These are phyloP conservation scores for Castanea mollissima DNA, from an alignment of 306 rosid genomes.

Conservation along the genomic window DNA sequence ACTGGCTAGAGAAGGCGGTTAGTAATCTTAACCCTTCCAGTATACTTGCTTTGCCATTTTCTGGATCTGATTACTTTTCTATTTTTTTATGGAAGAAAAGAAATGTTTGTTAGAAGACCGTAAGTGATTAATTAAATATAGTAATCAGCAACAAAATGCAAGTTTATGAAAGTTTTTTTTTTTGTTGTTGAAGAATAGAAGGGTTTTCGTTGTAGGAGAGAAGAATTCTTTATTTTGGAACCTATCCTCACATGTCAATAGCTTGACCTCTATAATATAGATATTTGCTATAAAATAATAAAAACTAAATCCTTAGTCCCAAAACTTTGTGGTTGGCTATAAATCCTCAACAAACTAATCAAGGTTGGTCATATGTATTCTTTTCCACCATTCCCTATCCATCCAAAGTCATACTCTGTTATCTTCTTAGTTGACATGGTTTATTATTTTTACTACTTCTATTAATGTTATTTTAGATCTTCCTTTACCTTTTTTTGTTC, in stretches of 20 bases:
- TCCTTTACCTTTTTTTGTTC: too few species aligned
- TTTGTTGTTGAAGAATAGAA: too few species aligned
- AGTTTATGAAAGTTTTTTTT: too few species aligned
- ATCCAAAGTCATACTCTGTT: too few species aligned
- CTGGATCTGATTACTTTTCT: neutral
- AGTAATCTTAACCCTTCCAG: conserved; percentile 11
- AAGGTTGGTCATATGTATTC: too few species aligned
- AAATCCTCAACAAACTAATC: too few species aligned
- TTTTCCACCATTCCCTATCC: too few species aligned
- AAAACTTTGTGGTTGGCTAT: too few species aligned
- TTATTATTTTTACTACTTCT: too few species aligned
- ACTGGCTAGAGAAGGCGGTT: conserved; percentile 56
- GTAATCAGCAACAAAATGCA: neutral
- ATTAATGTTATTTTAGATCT: too few species aligned
- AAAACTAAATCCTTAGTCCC: too few species aligned
- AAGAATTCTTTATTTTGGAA: neutral
- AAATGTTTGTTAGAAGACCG: neutral
- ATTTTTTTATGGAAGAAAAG: neutral
- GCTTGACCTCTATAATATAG: neutral
- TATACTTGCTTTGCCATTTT: neutral
- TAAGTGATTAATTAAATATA: neutral
- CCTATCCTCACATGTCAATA: neutral
- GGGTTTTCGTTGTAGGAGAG: neutral
- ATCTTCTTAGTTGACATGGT: too few species aligned
- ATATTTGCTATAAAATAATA: neutral